A percentile compares a stretch with the other conserved stretches of the same genome.
These are phyloP conservation scores for Fusarium chlamydosporum DNA, from an alignment of 2,329 filamentous ascomycete genomes.

Conservation along the genomic window DNA sequence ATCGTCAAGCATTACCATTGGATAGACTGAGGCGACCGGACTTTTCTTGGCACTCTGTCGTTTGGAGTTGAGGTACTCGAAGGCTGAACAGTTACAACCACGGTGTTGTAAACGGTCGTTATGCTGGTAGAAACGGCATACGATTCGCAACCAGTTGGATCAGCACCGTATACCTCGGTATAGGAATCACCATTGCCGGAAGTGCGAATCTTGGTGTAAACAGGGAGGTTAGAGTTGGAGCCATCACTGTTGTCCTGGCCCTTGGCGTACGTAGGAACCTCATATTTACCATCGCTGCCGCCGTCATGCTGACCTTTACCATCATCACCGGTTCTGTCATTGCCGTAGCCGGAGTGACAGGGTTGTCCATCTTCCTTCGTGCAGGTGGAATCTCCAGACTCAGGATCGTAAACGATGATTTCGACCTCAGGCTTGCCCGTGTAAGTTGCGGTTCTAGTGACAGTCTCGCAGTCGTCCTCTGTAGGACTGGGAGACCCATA, in stretches of 20 bases:
- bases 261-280: conserved; percentile 31
- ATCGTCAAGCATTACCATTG: conserved; percentile 27
- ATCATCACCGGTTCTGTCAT: conserved; percentile 10
- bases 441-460: conserved; percentile 40
- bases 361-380: conserved; percentile 49
- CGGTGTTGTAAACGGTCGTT: conserved; percentile 56
- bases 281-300: conserved; percentile 22
- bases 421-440: conserved; percentile 50
- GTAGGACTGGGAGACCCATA: conserved; percentile 48
- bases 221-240: conserved; percentile 22
- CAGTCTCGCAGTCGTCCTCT: conserved; percentile 35
- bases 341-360: conserved; percentile 41
- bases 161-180: conserved; percentile 26
- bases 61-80: conserved; percentile 25
- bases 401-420: conserved; percentile 52
- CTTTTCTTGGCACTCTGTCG: conserved; percentile 20
- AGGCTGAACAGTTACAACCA: conserved; percentile 52
- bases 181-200: conserved; percentile 26
- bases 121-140: conserved; percentile 51
- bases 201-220: conserved; percentile 42
- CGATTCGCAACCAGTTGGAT: conserved; percentile 45
- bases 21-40: conserved; percentile 32
- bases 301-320: conserved; percentile 8
- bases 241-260: conserved; percentile 12
- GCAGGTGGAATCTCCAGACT: conserved; percentile 52